These are phyloP conservation scores for Nakazawaea ambrosiae DNA, from an alignment of 805 yeast genomes.

Conservation along the genomic window DNA sequence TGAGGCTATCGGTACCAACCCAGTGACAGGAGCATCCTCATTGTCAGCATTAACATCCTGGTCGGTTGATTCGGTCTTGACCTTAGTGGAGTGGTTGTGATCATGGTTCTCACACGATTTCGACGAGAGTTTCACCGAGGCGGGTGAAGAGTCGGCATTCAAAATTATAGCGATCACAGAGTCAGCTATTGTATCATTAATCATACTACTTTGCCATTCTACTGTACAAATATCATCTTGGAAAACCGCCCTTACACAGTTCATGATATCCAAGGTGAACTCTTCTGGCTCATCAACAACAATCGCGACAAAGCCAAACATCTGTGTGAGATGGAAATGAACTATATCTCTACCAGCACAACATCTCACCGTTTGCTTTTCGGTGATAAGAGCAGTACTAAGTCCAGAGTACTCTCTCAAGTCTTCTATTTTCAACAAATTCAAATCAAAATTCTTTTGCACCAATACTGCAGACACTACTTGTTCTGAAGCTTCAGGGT, in stretches of 20 bases:
- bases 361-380: slow-evolving; percentile 71
- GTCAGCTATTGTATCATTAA: slow-evolving; percentile 93
- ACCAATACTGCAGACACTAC: slow-evolving; percentile 77
- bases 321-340: slow-evolving; percentile 85
- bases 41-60: too few species aligned
- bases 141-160: slow-evolving; percentile 91
- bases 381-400: slow-evolving; percentile 77
- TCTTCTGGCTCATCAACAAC: slow-evolving; percentile 46
- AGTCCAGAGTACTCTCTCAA: slow-evolving; percentile 83
- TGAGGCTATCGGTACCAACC: too few species aligned
- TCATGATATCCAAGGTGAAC: slow-evolving; percentile 55
- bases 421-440: slow-evolving; percentile 76
- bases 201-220: slow-evolving; percentile 86
- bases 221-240: slow-evolving; percentile 49
- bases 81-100: slow-evolving; percentile 15
- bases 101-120: slow-evolving; percentile 48
- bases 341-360: slow-evolving; percentile 77
- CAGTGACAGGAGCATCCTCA: too few species aligned
- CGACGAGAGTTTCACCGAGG: slow-evolving; percentile 84
- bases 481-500: slow-evolving; percentile 28
- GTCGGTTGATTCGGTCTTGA: slow-evolving; percentile 10
- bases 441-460: slow-evolving; percentile 84
- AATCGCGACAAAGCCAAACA: slow-evolving; percentile 83
- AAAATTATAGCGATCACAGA: slow-evolving; percentile 83
- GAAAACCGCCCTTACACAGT: slow-evolving; percentile 46